These are phyloP conservation scores for Lichtheimia hyalospora DNA, from an alignment of 371 early-diverging fungal species.

Conservation along the genomic window DNA sequence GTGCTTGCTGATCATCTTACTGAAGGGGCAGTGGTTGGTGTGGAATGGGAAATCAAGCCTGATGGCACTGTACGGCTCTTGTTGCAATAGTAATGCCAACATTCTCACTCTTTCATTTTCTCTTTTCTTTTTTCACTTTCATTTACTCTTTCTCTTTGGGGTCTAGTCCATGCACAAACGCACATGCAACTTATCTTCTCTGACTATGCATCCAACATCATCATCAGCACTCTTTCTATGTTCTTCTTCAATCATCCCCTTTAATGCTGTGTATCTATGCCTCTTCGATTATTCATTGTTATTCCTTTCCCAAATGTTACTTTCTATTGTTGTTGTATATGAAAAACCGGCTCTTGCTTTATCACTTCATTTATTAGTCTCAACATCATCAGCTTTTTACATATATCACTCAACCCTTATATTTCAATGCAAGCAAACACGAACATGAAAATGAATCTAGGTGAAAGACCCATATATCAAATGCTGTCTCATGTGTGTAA, in stretches of 20 bases:
- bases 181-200: too few species aligned
- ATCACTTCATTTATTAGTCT: not conserved
- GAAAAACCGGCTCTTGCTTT: not conserved
- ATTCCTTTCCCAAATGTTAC: not conserved
- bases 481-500: too few species aligned
- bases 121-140: not conserved
- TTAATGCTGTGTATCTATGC: conserved; percentile 8
- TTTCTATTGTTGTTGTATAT: conserved; percentile 4
- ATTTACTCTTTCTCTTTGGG: conserved; percentile 7
- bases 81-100: conserved; percentile 7
- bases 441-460: too few species aligned
- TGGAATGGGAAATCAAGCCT: conserved; percentile 27
- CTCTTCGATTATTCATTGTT: conserved; percentile 3
- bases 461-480: too few species aligned
- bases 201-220: not conserved
- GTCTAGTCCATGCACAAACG: too few species aligned
- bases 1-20: conserved; percentile 10
- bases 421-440: too few species aligned
- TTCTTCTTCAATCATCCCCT: not conserved
- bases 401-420: too few species aligned
- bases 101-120: conserved; percentile 1
- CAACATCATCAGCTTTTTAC: not conserved
- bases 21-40: conserved; percentile 9
- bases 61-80: conserved; percentile 17
- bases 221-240: not conserved